These are phyloP conservation scores for Cryphonectria naterciae DNA, from an alignment of 2,329 filamentous ascomycete genomes.

Conservation along the genomic window DNA sequence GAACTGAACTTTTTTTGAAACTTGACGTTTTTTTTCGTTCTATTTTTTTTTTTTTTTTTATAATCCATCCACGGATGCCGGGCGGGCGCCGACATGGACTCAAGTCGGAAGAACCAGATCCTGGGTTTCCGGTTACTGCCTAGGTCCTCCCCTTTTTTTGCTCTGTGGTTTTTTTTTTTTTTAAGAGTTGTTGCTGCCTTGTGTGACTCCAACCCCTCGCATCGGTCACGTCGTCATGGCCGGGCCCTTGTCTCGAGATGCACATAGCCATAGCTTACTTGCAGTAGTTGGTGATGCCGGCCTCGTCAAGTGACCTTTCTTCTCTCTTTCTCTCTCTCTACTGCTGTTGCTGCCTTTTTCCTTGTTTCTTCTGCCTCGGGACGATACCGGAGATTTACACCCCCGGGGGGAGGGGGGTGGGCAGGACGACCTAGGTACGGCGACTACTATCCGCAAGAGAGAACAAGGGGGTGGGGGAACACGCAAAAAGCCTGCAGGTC, in stretches of 20 bases:
- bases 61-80: slow-evolving; percentile 27
- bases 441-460: neutral
- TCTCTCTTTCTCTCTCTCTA: neutral
- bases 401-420: slow-evolving; percentile 11
- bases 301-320: slow-evolving; percentile 21
- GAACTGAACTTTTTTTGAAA: slow-evolving; percentile 9
- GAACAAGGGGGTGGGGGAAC: neutral
- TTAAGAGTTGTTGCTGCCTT: slow-evolving; percentile 1
- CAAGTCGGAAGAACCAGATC: slow-evolving; percentile 26
- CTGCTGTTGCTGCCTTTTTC: neutral
- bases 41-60: no score
- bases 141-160: neutral
- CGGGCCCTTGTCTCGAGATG: slow-evolving; percentile 15
- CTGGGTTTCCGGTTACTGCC: slow-evolving; percentile 15
- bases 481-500: slow-evolving; percentile 3
- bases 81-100: slow-evolving; percentile 26
- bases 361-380: neutral
- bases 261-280: slow-evolving; percentile 20
- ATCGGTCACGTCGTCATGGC: neutral
- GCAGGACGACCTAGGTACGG: neutral
- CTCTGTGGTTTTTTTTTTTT: neutral
- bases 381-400: slow-evolving; percentile 14
- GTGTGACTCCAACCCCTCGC: slow-evolving; percentile 14
- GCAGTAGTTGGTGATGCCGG: neutral
- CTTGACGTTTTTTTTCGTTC: no score